Conservation (phyloP, 73 alveolate genomes). For the Uronychia setigera region DNA sequence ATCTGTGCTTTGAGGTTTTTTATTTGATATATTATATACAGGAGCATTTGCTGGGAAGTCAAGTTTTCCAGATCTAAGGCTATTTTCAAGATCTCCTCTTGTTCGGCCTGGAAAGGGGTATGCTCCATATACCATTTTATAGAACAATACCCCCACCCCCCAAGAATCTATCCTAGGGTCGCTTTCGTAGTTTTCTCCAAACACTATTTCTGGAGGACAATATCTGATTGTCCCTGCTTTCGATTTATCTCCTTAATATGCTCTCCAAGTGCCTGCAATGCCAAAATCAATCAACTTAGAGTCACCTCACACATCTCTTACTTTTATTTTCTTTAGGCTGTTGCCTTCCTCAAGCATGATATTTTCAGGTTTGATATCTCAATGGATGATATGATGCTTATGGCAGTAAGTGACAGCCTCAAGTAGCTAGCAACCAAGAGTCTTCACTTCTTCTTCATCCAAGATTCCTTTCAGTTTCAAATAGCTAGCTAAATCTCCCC, state of each 20-base stretch:
- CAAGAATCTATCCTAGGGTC: constrained; percentile 74
- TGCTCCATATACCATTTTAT: constrained; percentile 57
- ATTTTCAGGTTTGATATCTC: constrained; percentile 87
- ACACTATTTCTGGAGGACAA: constrained; percentile 82
- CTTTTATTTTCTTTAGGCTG: background rate
- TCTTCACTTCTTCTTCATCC: constrained; percentile 62
- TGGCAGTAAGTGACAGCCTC: constrained; percentile 83
- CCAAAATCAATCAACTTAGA: constrained; percentile 83
- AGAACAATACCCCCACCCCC: constrained; percentile 71
- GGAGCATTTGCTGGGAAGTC: constrained; percentile 7
- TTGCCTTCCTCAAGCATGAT: constrained; percentile 46
- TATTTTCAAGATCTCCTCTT: constrained; percentile 29
- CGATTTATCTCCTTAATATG: constrained; percentile 59
- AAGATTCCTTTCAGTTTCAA: constrained; percentile 31
- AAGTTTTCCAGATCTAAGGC: constrained; percentile 12
- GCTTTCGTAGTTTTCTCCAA: constrained; percentile 62
- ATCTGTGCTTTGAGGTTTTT: background rate
- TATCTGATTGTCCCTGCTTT: constrained; percentile 80
- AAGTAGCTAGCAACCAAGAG: constrained; percentile 59
- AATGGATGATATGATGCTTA: constrained; percentile 75
- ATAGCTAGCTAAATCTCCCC: constrained; percentile 73
- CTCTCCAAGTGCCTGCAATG: constrained; percentile 68
- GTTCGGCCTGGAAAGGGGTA: constrained; percentile 74
- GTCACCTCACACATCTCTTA: constrained; percentile 38
- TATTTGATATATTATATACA: background rate